Evolutionary conservation across 2,329 filamentous ascomycete genomes (phyloP), one percentile per base, ranked within the genome.

Genomic region (Nemania sp.): DNA sequence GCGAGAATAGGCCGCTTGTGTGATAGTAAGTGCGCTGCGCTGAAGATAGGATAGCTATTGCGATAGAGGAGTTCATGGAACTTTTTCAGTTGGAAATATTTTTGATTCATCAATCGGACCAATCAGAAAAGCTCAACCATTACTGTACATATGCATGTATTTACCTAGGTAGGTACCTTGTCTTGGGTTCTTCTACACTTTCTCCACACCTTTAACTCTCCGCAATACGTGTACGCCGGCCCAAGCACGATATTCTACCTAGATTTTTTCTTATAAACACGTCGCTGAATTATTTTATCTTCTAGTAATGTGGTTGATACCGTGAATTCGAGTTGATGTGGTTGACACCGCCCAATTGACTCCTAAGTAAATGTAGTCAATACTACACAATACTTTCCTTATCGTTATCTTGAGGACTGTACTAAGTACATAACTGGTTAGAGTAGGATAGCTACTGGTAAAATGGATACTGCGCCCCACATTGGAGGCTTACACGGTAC

Each of bases 61-160:
- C 41, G 22, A 22, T 20, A 35, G 24, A 18, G 24, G 24, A 29
- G 29, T n/a, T 27, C 32, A 27, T 15, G 52, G 47, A 65, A 61
- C 58, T 62, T 68, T 67, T 69, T 66, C 60, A 55, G 60, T 47
- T 58, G 10, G 58, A 57, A 67, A 67, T 64, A 63, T 64, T 64
- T 67, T 61, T 26, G 49, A 51, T 43, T 15, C 32, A 38, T 29
- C 45, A 58, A 58, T 62, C 62, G 27, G 15, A 20, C 67, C 67
- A 67, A 70, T 70, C 64, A 70, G n/a, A 49, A 53, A 60, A 35
- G 32, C 38, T 22, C 6, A n/a, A n/a, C n/a, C n/a, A n/a, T n/a
- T n/a, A n/a, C n/a, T n/a, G n/a, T n/a, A n/a, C n/a, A n/a, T n/a
- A n/a, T n/a, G n/a, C n/a, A n/a, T 45, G 5, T 45, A 45, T 5